A percentile compares a stretch with the other conserved stretches of the same genome.
phyloP scores from a whole-genome alignment of 257 asterid genomes.

The Forsythia viridissima region DNA sequence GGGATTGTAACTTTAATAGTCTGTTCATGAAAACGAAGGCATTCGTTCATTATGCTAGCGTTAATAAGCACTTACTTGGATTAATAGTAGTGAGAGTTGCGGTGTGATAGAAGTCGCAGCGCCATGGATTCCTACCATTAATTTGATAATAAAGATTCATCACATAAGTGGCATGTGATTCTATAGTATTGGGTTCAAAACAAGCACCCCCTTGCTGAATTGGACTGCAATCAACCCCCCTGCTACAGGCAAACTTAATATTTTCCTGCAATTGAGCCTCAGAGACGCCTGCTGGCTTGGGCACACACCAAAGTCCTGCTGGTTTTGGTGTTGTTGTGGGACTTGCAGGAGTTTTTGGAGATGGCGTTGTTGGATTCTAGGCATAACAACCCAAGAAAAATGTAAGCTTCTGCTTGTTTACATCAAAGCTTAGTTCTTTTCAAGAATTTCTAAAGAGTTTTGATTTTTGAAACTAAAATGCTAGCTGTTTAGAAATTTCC shows the following conservation, averaged over 20 bases:
- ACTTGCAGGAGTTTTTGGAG: conserved; percentile 35
- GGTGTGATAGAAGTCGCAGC: conserved; percentile 71
- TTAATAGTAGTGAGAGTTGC: conserved; percentile 29
- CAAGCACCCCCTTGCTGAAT: conserved; percentile 76
- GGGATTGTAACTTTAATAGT: no score
- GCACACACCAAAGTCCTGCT: conserved; percentile 71
- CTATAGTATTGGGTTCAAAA: conserved; percentile 63
- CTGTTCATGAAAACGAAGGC: neutral
- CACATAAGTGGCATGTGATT: conserved; percentile 76
- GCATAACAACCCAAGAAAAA: conserved; percentile 16
- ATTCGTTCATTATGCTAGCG: neutral
- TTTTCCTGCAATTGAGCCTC: conserved; percentile 59
- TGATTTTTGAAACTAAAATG: no score
- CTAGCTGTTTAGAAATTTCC: neutral
- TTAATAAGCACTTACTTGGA: conserved; percentile 23
- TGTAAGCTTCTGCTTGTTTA: neutral
- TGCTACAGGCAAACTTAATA: conserved; percentile 69
- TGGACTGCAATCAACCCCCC: conserved; percentile 70
- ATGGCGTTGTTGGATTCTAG: conserved; percentile 34
- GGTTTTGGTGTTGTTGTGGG: conserved; percentile 28
- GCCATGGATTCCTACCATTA: conserved; percentile 76
- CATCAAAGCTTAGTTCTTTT: neutral
- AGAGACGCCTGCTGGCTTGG: conserved; percentile 43
- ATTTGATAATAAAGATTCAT: conserved; percentile 80
- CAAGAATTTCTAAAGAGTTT: neutral